Percentiles rank a stretch among this genome's conserved stretches.
These are phyloP conservation scores for Globisporangium camurandrum DNA, from an alignment of 352 stramenopile genomes.

Conservation along the genomic window DNA sequence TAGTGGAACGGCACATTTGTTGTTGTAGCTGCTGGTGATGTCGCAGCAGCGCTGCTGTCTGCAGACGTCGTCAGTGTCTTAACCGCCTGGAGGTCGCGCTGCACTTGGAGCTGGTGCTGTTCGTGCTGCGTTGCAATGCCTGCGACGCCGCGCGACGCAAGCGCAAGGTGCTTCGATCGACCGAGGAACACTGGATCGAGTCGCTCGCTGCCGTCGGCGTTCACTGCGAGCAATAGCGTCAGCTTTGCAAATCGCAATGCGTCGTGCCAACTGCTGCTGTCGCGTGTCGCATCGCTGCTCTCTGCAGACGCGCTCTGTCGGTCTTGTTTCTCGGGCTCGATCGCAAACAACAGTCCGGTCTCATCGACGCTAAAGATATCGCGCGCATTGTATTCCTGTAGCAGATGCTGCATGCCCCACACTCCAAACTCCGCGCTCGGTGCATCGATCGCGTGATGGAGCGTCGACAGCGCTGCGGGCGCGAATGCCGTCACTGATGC, in stretches of 20 bases:
- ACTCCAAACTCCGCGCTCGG: slow-evolving; percentile 7
- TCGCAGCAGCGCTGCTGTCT: too few species aligned
- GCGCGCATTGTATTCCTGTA: slow-evolving; percentile 4
- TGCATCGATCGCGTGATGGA: slow-evolving; percentile 9
- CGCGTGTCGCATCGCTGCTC: not conserved
- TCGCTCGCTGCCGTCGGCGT: slow-evolving; percentile 19
- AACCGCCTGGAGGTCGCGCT: not conserved
- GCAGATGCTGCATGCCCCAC: too few species aligned
- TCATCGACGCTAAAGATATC: not conserved
- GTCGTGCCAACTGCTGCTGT: not conserved
- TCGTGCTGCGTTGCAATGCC: not conserved
- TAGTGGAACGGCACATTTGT: slow-evolving; percentile 16
- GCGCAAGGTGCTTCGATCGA: slow-evolving; percentile 4
- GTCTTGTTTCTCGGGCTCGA: not conserved
- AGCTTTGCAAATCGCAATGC: too few species aligned
- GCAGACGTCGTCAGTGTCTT: slow-evolving; percentile 1
- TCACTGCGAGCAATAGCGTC: slow-evolving; percentile 16
- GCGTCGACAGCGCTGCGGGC: slow-evolving; percentile 5
- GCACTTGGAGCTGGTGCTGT: not conserved
- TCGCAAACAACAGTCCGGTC: not conserved
- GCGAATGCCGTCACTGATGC: slow-evolving; percentile 7
- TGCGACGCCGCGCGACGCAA: not conserved
- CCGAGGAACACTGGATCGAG: slow-evolving; percentile 21
- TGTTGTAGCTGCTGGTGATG: too few species aligned
- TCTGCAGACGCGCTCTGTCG: not conserved